Base-by-base conservation (phyloP, 768 basidiomycete genomes). In the Russula olivacea region DNA sequence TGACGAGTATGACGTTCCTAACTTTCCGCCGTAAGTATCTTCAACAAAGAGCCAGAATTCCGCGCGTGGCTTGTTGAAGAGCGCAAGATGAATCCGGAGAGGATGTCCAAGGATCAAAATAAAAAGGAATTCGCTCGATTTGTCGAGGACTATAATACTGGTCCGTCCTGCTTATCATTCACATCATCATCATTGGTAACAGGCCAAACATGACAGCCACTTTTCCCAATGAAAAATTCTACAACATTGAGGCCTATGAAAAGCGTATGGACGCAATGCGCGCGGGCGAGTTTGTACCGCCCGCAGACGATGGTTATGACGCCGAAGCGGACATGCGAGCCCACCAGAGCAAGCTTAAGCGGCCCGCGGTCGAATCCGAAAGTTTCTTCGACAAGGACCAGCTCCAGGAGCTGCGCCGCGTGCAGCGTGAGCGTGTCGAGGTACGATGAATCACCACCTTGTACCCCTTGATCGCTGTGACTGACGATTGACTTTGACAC, bases 21-120 rank as follows among this genome's bases (percentile, higher is more conserved):
- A 57, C 36, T n/a, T 64, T n/a, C 30, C 47, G 47, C 50, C 25
- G 0, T 43, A 94, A 36, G 93, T 69, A 82, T 93, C 59, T 91
- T 88, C 71, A 86, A 80, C 59, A 95, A 93, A 70, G 84, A 83
- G 34, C 82, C 86, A 63, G 94, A 97, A 74, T 97, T 96, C 73
- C 82, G 90, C 58, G 83, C 89, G 2, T 97, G 94, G 94, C 84
- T 96, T 4, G 85, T 97, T 14, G 94, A 97, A 72, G 94, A 97
- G 71, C 85, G 90, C 51, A 91, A 88, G 71, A 79, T 93, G 68
- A 96, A 96, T 71, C 93, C 93, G 0, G 94, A 96, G 75, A 88
- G 87, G 3, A 78, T 93, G 51, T 81, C 87, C 15, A 94, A 92
- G 69, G 92, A 95, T 54, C 87, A 88, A 66, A 86, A 83, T 63